These are phyloP conservation scores for Boeremia exigua DNA, from an alignment of 2,329 filamentous ascomycete species.

Conservation along the genomic window DNA sequence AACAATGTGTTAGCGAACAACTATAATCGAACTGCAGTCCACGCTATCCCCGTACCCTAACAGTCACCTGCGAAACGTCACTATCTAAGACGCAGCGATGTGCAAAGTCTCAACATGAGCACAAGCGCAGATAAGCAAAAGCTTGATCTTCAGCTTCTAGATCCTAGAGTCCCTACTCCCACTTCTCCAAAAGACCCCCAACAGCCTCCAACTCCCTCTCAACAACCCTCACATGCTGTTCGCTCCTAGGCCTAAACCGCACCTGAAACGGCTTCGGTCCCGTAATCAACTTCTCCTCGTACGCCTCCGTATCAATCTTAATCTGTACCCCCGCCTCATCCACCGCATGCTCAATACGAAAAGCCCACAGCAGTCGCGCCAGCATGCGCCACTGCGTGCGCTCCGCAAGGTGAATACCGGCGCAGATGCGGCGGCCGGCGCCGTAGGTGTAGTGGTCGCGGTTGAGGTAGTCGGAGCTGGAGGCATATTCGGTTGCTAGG, in stretches of 20 bases:
- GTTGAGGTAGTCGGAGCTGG: constrained; percentile 39
- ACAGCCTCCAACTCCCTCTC: constrained; percentile 39
- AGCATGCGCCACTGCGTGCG: constrained; percentile 54
- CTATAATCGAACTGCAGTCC: too few species aligned
- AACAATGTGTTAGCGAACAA: neutral
- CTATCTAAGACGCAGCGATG: too few species aligned
- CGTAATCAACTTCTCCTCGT: constrained; percentile 45
- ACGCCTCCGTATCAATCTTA: constrained; percentile 37
- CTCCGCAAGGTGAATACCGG: constrained; percentile 61
- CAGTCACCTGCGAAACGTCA: too few species aligned
- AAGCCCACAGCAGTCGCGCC: constrained; percentile 58
- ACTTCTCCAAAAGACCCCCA: constrained; percentile 26
- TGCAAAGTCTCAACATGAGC: too few species aligned
- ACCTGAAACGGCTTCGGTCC: constrained; percentile 59
- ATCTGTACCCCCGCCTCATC: constrained; percentile 52
- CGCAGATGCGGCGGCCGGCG: constrained; percentile 56
- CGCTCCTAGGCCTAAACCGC: constrained; percentile 56
- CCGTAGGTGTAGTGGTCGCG: constrained; percentile 59
- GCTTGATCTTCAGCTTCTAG: too few species aligned
- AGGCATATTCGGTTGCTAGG: constrained; percentile 47
- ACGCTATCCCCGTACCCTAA: too few species aligned
- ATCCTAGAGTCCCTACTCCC: constrained; percentile 15
- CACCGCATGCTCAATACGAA: constrained; percentile 42
- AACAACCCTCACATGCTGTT: constrained; percentile 41
- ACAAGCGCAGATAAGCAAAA: too few species aligned